Base-by-base conservation (phyloP, 1,284 basidiomycete genomes). In the Rugosomyces carneus region DNA sequence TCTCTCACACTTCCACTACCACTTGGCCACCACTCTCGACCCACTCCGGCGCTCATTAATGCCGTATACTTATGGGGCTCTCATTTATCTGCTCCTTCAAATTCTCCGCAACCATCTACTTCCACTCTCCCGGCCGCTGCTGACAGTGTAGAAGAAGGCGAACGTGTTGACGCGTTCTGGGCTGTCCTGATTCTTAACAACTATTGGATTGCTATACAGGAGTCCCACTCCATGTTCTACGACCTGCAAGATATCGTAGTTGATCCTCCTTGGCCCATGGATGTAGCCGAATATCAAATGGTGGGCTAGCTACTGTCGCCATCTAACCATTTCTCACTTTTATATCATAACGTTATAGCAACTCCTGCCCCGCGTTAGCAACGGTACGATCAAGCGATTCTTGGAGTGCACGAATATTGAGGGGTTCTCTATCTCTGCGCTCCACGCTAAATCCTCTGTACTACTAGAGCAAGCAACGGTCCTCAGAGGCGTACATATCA, bases 11-110 rank as follows among this genome's bases (percentile, higher is more conserved):
- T 53, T 10, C 44, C 53, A 13, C 49, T 60, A 16, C 58, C 63
- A 6, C 49, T 57, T n/a, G 63, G 63, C 1, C 60, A 65, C 43
- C 53, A 50, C 16, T 48, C 53, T 13, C 60, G 66, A 24, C 73
- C 72, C 2, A 57, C 66, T 10, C 65, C 71, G 24, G 65, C 68
- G 5, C 68, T 78, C 11, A 54, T 73, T 6, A 65, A 61, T 40
- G 57, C 62, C 1, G 60, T 67, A 13, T 72, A 68, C 45, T 61
- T 74, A 1, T 70, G 68, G 67, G 72, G 68, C 4, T 58, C 62
- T 34, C 60, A 57, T 44, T 63, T 63, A 38, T 59, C 61, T 29
- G 24, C 36, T 3, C 39, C 46, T 2, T 11, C 15, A 16, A 20
- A 31, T 36, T 53, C 47, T 8, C 44, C 19, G 52, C 19, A 6